phyloP scores from a whole-genome alignment of 805 yeast species.

The Cyberlindnera misumaiensis region DNA sequence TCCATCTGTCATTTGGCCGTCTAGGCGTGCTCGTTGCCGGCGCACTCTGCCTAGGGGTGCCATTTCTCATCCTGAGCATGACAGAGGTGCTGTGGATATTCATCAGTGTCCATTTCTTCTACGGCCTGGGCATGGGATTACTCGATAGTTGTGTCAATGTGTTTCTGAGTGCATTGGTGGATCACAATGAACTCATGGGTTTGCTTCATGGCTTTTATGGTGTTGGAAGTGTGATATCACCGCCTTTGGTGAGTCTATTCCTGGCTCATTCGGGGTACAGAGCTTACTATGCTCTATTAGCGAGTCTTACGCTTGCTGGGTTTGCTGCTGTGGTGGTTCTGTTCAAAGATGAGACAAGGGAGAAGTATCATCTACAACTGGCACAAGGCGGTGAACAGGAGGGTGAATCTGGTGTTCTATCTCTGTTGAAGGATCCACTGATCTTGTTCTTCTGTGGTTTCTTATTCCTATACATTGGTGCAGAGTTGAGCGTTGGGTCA shows the following conservation, averaged over 20 bases:
- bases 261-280: constrained; percentile 23
- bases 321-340: constrained; percentile 28
- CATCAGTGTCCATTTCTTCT: constrained; percentile 31
- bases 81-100: constrained; percentile 34
- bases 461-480: constrained; percentile 59
- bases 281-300: constrained; percentile 5
- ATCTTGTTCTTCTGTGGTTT: constrained; percentile 46
- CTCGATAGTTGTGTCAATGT: constrained; percentile 50
- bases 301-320: constrained; percentile 19
- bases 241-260: constrained; percentile 49
- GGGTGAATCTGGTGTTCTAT: constrained; percentile 11
- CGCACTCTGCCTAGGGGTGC: constrained; percentile 26
- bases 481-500: constrained; percentile 63
- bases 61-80: constrained; percentile 32
- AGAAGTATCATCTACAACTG: constrained; percentile 24
- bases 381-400: constrained; percentile 9
- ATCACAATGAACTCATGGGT: constrained; percentile 54
- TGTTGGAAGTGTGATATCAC: constrained; percentile 62
- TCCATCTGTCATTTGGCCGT: constrained; percentile 41
- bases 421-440: constrained; percentile 24
- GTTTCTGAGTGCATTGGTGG: constrained; percentile 39
- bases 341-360: constrained; percentile 38
- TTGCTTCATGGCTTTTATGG: constrained; percentile 66
- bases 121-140: constrained; percentile 52
- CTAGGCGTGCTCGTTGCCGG: constrained; percentile 37